Evolutionary conservation across 2,329 filamentous ascomycete species (phyloP).

Genomic region (Westerdykella ornata): DNA sequence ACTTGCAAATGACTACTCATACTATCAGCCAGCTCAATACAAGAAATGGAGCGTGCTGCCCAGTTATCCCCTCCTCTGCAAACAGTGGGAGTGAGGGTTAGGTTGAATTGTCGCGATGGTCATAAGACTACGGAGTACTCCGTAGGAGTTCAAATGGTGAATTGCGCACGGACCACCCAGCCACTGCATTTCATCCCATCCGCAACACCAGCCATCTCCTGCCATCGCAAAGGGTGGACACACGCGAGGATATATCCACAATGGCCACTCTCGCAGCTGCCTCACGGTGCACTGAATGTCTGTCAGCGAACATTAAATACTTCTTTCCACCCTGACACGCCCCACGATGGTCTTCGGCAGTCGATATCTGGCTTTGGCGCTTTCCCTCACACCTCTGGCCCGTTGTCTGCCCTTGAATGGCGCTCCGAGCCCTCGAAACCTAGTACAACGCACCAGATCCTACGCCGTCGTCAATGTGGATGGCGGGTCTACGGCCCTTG

Average conservation of each 20-base stretch:
- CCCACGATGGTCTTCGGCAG: slow-evolving; percentile 25
- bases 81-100: too few species aligned
- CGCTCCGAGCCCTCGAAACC: slow-evolving; percentile 8
- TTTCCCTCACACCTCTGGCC: slow-evolving; percentile 18
- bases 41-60: too few species aligned
- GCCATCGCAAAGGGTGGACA: neutral
- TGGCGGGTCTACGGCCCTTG: slow-evolving; percentile 24
- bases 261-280: too few species aligned
- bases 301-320: too few species aligned
- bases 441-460: slow-evolving; percentile 25
- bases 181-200: neutral
- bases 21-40: too few species aligned
- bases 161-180: neutral
- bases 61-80: too few species aligned
- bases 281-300: too few species aligned
- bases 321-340: slow-evolving; percentile 7
- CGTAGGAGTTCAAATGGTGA: neutral
- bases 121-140: too few species aligned
- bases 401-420: slow-evolving; percentile 24
- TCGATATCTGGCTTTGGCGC: slow-evolving; percentile 14
- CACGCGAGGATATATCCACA: too few species aligned
- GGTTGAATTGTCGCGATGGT: too few species aligned
- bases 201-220: neutral
- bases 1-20: too few species aligned
- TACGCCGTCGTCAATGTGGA: slow-evolving; percentile 39